phyloP scores from a whole-genome alignment of 306 rosid genomes.

The Lithocarpus polystachyus region DNA sequence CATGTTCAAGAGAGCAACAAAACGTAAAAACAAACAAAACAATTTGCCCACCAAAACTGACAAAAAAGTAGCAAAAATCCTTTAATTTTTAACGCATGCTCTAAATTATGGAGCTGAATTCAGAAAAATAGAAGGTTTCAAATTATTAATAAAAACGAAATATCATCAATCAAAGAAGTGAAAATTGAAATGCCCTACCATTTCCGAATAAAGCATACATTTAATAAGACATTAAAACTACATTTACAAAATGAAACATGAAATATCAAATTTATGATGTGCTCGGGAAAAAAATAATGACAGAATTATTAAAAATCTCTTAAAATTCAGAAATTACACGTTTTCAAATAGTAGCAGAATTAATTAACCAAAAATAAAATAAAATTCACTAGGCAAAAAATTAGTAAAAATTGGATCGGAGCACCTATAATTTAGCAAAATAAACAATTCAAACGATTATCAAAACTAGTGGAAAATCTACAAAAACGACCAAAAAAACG shows the following conservation, averaged over 20 bases:
- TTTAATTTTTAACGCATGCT: not conserved
- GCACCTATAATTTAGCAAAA: not conserved
- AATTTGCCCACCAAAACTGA: not conserved
- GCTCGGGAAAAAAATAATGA: not conserved
- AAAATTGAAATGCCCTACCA: not conserved
- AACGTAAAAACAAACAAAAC: not conserved
- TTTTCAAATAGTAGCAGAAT: not conserved
- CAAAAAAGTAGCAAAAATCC: not conserved
- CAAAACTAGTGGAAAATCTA: not conserved
- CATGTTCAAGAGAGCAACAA: too few relatives aligned
- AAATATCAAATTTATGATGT: not conserved
- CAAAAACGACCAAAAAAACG: too few relatives aligned
- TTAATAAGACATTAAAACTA: not conserved
- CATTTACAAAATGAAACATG: not conserved
- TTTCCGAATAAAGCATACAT: not conserved
- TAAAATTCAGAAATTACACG: not conserved
- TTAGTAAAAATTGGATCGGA: not conserved
- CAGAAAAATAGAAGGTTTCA: not conserved
- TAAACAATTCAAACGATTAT: not conserved
- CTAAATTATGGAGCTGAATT: not conserved
- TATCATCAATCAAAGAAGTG: not conserved
- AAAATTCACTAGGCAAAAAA: not conserved
- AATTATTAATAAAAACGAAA: not conserved
- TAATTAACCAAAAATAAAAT: not conserved
- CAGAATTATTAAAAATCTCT: not conserved